A percentile compares a stretch with the other conserved stretches of the same genome.
phyloP scores from a whole-genome alignment of 306 rosid genomes.

The Urtica urens region DNA sequence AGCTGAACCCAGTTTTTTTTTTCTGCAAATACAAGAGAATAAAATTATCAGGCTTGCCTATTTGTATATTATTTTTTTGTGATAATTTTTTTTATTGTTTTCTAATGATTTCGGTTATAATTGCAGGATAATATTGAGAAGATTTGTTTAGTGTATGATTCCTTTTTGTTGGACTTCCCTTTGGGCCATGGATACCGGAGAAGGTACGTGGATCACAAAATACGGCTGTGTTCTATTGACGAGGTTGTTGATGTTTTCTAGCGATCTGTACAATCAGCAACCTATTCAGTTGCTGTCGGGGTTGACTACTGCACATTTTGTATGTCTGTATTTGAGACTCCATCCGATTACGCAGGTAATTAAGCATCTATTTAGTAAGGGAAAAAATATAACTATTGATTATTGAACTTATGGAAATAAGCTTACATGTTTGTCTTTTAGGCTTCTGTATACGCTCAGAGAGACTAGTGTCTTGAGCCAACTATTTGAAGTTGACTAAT shows the following conservation, averaged over 20 bases:
- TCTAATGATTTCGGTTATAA: too few species aligned
- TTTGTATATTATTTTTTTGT: constrained; percentile 3
- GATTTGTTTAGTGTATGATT: constrained; percentile 46
- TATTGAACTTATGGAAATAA: too few species aligned
- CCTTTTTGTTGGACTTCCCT: constrained; percentile 68
- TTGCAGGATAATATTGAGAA: constrained; percentile 57
- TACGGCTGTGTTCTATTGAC: constrained; percentile 40
- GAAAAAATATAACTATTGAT: too few species aligned
- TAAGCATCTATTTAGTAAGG: too few species aligned
- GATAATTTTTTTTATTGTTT: too few species aligned
- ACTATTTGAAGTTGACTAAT: constrained; percentile 13
- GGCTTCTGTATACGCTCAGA: too few species aligned
- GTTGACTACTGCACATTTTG: constrained; percentile 66
- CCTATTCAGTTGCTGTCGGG: constrained; percentile 62
- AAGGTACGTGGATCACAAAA: constrained; percentile 55
- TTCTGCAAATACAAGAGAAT: constrained; percentile 1
- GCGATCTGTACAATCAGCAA: constrained; percentile 53
- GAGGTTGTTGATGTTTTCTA: constrained; percentile 74
- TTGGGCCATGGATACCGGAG: constrained; percentile 87
- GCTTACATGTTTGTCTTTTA: too few species aligned
- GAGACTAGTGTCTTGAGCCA: too few species aligned
- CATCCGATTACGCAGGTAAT: constrained; percentile 72
- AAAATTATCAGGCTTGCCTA: constrained; percentile 11
- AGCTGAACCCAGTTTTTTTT: background rate
- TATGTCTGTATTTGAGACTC: constrained; percentile 61